These are phyloP conservation scores for Celoporthe dispersa DNA, from an alignment of 2,329 filamentous ascomycete species.

Conservation along the genomic window DNA sequence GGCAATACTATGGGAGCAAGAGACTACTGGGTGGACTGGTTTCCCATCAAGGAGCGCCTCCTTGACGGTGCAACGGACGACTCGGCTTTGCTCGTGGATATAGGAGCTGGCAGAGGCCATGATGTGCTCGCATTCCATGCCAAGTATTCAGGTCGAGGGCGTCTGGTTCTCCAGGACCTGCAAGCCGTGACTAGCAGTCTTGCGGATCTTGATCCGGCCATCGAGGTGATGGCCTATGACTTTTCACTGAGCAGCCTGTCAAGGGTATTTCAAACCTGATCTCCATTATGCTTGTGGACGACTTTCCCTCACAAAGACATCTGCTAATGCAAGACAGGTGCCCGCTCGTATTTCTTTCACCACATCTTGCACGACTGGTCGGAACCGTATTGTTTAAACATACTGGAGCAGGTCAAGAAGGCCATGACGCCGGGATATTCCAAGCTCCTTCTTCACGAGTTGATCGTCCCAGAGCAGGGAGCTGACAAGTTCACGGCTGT, in stretches of 20 bases:
- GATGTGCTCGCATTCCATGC: slow-evolving; percentile 29
- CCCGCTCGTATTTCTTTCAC: slow-evolving; percentile 38
- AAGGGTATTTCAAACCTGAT: slow-evolving; percentile 35
- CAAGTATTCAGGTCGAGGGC: slow-evolving; percentile 22
- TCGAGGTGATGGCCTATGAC: slow-evolving; percentile 41
- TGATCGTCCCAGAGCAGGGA: slow-evolving; percentile 37
- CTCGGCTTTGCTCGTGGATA: slow-evolving; percentile 34
- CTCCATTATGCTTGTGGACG: neutral
- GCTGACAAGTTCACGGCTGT: slow-evolving; percentile 33
- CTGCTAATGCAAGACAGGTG: slow-evolving; percentile 32
- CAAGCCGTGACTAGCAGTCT: slow-evolving; percentile 20
- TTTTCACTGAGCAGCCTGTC: slow-evolving; percentile 41
- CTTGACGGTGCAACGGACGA: slow-evolving; percentile 31
- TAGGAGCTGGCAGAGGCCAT: slow-evolving; percentile 32
- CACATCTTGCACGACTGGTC: slow-evolving; percentile 45
- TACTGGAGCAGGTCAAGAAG: slow-evolving; percentile 37
- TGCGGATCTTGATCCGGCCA: slow-evolving; percentile 32
- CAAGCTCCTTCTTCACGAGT: slow-evolving; percentile 40
- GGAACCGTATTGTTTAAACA: slow-evolving; percentile 39
- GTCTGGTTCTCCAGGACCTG: slow-evolving; percentile 35
- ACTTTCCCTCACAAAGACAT: neutral
- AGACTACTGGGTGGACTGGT: slow-evolving; percentile 27
- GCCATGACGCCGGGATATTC: slow-evolving; percentile 42
- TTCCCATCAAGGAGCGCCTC: slow-evolving; percentile 36
- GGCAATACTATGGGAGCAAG: slow-evolving; percentile 37